These are phyloP conservation scores for Trichophyton mentagrophytes DNA, from an alignment of 2,329 filamentous ascomycete species.

Conservation along the genomic window DNA sequence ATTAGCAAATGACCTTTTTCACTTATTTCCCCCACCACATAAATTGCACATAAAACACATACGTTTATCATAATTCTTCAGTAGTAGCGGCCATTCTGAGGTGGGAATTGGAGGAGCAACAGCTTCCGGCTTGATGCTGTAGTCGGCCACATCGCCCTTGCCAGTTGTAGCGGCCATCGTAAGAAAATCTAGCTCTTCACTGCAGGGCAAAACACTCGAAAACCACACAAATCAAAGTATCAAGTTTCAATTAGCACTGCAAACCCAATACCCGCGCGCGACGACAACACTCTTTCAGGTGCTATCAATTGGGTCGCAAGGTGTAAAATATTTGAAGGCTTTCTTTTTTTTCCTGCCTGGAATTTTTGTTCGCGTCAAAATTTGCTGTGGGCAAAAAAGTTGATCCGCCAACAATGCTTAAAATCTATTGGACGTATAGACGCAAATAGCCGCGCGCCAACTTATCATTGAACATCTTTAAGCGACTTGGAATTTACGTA, in stretches of 20 bases:
- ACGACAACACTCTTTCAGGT: background rate
- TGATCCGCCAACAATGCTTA: background rate
- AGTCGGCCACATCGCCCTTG: constrained; percentile 52
- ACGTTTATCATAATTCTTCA: constrained; percentile 94
- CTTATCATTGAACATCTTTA: too few species aligned
- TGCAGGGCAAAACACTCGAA: background rate
- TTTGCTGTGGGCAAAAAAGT: constrained; percentile 4
- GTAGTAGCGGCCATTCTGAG: constrained; percentile 79
- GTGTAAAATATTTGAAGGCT: constrained; percentile 8
- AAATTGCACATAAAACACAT: constrained; percentile 30
- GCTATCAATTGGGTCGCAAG: constrained; percentile 2
- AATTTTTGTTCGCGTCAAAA: constrained; percentile 2
- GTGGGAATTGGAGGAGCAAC: constrained; percentile 67
- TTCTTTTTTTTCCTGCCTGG: constrained; percentile 2
- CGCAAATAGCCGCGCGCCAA: background rate
- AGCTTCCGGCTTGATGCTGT: constrained; percentile 85
- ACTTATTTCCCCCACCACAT: background rate
- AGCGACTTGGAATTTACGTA: too few species aligned
- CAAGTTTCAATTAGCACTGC: background rate
- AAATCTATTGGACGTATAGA: background rate
- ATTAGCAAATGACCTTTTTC: background rate
- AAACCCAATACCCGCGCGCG: background rate
- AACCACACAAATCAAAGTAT: background rate
- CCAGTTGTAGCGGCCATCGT: constrained; percentile 37
- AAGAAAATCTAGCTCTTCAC: background rate